Percentiles rank a stretch among this genome's conserved stretches.
phyloP scores from a whole-genome alignment of 441 rosid species.

The Brassica balearica region DNA sequence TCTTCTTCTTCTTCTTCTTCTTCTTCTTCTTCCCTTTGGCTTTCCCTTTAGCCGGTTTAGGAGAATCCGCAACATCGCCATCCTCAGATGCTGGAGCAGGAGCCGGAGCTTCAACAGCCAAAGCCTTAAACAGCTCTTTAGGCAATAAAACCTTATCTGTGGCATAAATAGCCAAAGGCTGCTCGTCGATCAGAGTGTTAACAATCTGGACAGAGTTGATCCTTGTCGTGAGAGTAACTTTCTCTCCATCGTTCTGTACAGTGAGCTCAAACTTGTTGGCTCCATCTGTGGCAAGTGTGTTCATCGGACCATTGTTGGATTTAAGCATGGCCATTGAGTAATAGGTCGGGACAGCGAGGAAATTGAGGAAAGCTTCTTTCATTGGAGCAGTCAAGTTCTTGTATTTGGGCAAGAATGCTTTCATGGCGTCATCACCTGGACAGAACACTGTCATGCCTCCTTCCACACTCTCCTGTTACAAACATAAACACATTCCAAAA shows the following conservation, averaged over 20 bases:
- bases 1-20: slow-evolving; percentile 32
- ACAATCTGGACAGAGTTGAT: slow-evolving; percentile 67
- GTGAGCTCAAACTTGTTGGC: slow-evolving; percentile 75
- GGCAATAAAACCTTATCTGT: slow-evolving; percentile 81
- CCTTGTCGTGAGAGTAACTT: slow-evolving; percentile 75
- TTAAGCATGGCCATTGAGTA: slow-evolving; percentile 74
- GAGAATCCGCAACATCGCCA: slow-evolving; percentile 65
- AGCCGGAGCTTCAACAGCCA: slow-evolving; percentile 50
- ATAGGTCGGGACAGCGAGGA: slow-evolving; percentile 74
- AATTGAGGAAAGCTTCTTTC: slow-evolving; percentile 74
- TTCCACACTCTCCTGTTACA: slow-evolving; percentile 62
- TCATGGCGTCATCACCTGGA: slow-evolving; percentile 87
- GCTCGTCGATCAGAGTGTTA: slow-evolving; percentile 76
- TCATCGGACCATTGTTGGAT: slow-evolving; percentile 85
- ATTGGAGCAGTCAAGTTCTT: slow-evolving; percentile 78
- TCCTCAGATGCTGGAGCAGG: slow-evolving; percentile 65
- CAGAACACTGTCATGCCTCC: slow-evolving; percentile 98
- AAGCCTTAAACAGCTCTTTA: slow-evolving; percentile 65
- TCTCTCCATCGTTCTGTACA: slow-evolving; percentile 80
- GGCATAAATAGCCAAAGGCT: slow-evolving; percentile 81
- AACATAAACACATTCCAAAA: slow-evolving; percentile 16
- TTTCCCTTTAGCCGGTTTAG: slow-evolving; percentile 55
- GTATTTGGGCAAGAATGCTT: slow-evolving; percentile 79
- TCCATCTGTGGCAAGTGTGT: slow-evolving; percentile 94
- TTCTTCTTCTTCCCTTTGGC: slow-evolving; percentile 36